Conservation (phyloP, 2,329 filamentous ascomycete species). For the Sporothrix inflata region DNA sequence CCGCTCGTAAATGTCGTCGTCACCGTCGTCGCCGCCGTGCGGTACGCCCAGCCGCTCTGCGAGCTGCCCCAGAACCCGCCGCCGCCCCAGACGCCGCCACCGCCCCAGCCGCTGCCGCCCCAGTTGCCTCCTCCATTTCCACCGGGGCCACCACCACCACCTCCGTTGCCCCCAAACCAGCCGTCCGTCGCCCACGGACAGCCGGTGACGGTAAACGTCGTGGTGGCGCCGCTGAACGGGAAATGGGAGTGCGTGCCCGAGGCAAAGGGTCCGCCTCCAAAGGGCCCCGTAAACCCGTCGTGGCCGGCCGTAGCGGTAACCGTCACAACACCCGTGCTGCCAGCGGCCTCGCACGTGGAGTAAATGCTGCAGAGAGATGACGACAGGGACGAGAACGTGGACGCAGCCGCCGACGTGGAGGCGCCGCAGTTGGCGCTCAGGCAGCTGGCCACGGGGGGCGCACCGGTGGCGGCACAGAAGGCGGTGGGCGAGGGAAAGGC, state of each 20-base stretch:
- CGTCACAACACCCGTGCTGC: slow-evolving; percentile 47
- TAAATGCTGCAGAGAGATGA: slow-evolving; percentile 48
- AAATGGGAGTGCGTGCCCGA: neutral
- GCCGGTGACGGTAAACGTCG: slow-evolving; percentile 48
- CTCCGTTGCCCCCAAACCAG: slow-evolving; percentile 46
- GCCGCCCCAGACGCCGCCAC: slow-evolving; percentile 38
- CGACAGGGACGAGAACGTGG: slow-evolving; percentile 44
- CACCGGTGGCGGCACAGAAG: slow-evolving; percentile 38
- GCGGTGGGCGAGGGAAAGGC: slow-evolving; percentile 41
- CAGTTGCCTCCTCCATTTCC: slow-evolving; percentile 42
- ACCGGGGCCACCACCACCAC: slow-evolving; percentile 30
- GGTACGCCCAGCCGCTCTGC: slow-evolving; percentile 45
- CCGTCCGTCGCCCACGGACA: slow-evolving; percentile 45
- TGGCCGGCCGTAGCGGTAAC: slow-evolving; percentile 41
- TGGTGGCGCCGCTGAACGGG: slow-evolving; percentile 37
- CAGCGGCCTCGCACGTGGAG: slow-evolving; percentile 45
- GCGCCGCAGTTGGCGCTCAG: slow-evolving; percentile 40
- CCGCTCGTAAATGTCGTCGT: slow-evolving; percentile 39
- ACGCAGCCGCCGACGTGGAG: slow-evolving; percentile 36
- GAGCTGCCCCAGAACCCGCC: slow-evolving; percentile 47
- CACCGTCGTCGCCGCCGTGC: slow-evolving; percentile 41
- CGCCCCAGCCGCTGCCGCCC: slow-evolving; percentile 42
- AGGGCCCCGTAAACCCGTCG: slow-evolving; percentile 23
- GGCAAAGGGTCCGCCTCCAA: neutral
- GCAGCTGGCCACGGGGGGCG: slow-evolving; percentile 38